Evolutionary conservation across 495 filamentous ascomycete species (phyloP).

Genomic region (Penicillium bialowiezense): DNA sequence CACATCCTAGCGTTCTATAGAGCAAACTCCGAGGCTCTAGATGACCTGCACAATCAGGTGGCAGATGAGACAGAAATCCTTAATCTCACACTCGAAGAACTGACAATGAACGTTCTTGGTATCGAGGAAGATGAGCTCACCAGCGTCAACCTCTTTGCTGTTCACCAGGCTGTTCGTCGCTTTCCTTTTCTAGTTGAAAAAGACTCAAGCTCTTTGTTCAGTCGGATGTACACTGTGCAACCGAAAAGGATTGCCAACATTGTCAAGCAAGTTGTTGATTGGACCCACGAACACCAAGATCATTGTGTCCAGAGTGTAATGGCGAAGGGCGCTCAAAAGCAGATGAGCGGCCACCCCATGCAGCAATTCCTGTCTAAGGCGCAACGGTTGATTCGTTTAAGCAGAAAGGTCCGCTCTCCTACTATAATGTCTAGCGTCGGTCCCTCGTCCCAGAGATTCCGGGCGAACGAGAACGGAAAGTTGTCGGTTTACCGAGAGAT

Average conservation of each 20-base stretch:
- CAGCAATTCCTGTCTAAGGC: constrained; percentile 64
- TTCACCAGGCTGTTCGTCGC: constrained; percentile 56
- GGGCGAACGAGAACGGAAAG: constrained; percentile 30
- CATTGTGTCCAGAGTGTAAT: constrained; percentile 28
- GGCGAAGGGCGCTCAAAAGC: constrained; percentile 12
- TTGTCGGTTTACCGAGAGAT: constrained; percentile 42
- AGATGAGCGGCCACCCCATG: constrained; percentile 37
- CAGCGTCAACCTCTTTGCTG: constrained; percentile 58
- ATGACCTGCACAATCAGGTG: constrained; percentile 45
- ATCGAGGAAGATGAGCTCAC: constrained; percentile 43
- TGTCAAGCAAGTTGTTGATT: constrained; percentile 47
- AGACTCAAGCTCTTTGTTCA: constrained; percentile 45
- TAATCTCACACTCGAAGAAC: constrained; percentile 60
- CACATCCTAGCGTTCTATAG: constrained; percentile 36
- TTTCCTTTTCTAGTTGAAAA: constrained; percentile 43
- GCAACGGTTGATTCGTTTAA: constrained; percentile 60
- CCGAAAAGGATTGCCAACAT: constrained; percentile 42
- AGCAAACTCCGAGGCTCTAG: constrained; percentile 47
- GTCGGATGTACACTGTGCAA: constrained; percentile 44
- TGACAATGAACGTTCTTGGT: constrained; percentile 53
- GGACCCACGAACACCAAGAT: constrained; percentile 60
- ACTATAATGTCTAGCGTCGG: constrained; percentile 55
- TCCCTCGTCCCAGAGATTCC: constrained; percentile 40
- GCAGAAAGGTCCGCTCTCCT: constrained; percentile 59
- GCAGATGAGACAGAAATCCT: constrained; percentile 43